Evolutionary conservation across 768 basidiomycete genomes (phyloP), one percentile per base, ranked within the genome.

Genomic region (Gyrodon lividus): DNA sequence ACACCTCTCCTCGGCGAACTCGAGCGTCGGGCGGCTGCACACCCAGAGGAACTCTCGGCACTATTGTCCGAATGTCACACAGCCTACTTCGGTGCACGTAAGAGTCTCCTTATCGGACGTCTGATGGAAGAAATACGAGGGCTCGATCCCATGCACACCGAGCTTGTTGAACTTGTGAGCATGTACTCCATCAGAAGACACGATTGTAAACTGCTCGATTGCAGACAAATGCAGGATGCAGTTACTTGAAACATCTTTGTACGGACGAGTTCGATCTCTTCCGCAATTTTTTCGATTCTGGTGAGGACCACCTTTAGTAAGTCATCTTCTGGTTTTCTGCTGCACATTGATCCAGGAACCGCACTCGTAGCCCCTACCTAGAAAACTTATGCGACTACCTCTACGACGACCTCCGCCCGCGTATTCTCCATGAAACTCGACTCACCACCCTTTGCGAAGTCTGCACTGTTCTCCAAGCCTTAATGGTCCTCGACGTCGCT

Each of bases 391-490:
- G 94, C 59, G 96, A 98, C 70, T 81, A 92, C 59, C 82, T 99
- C 30, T 97, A 95, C 65, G 97, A 98, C 65, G 92, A 95, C 57
- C 81, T 99, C 1, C 88, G 96, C 1, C 97, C 96, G 5, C 85
- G 95, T 5, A 98, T 99, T 55, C 78, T 98, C 2, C 95, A 98
- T 60, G 96, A 98, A 63, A 86, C 87, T 0, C 83, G 88, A 5
- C 80, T 99, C 41, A 86, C 87, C 1, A 85, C 84, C 0, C 82
- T 99, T 1, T 95, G 94, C 65, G 90, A 95, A 66, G 92, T 98
- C 22, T 99, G 96, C 75, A 98, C 92, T 0, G 92, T 99, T 17
- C 77, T 99, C 3, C 91, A 95, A 65, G 96, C 95, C 0, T 77
- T 98, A 37, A 98, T 98, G 92, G 89, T 98, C 4, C 83, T 94